Evolutionary conservation across 768 basidiomycete genomes (phyloP), one percentile per base, ranked within the genome.

Genomic region (Nevesoporus exiguus): DNA sequence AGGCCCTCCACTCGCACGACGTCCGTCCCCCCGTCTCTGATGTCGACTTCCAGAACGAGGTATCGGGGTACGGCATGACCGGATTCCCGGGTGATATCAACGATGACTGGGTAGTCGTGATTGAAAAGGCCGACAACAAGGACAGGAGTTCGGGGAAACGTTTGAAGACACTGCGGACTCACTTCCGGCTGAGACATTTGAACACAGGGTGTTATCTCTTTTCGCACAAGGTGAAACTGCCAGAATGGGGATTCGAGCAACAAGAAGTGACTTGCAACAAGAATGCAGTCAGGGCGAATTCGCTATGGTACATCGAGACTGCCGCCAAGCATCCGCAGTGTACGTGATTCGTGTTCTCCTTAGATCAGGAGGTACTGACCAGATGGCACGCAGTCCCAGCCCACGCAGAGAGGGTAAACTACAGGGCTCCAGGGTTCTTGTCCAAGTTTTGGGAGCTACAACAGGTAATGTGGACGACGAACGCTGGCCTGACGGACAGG

Each of bases 251-350:
- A 0, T 99, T 80, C 61, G 97, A 98, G 66, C 97, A 99, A 71
- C 97, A 99, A 69, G 97, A 99, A 66, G 97, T 99, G 48, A 98
- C 97, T 0, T 99, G 97, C 72, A 99, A 99, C 74, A 98, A 94
- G 79, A 96, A 98, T 62, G 95, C 97, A 13, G 88, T 88, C 24
- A 80, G 75, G 69, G 80, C 78, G 2, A 98, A 98, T 70, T 94
- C 93, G 29, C 67, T 98, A 56, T 98, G 97, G 97, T 93, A 82
- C 62, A 75, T 98, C 39, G 97, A 99, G 76, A 97, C 93, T 2
- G 81, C 89, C 21, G 51, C 48, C 45, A 76, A 64, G 25, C 93
- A 98, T 66, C 77, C 82, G 0, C 76, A 79, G 47, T 69, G 88
- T 95, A 67, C 64, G 90, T 80, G 41, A 7, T 60, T 21, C 7